phyloP scores from a whole-genome alignment of 106 monocot species.

The Ottelia alismoides region DNA sequence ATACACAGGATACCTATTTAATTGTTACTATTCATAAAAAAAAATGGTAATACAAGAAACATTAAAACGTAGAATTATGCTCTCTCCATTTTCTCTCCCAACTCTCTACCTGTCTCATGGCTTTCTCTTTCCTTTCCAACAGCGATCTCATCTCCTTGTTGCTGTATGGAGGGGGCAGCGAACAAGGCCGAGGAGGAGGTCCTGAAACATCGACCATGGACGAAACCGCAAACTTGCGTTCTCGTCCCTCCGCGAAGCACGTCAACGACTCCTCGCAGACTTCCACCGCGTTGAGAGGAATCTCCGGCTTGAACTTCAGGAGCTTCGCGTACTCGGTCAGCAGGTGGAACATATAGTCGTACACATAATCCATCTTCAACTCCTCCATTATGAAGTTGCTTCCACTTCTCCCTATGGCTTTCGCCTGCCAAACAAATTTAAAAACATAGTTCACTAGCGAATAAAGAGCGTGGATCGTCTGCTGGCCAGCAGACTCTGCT shows the following conservation, averaged over 20 bases:
- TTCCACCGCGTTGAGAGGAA: slow-evolving; percentile 30
- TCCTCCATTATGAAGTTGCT: slow-evolving; percentile 41
- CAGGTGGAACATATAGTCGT: slow-evolving; percentile 70
- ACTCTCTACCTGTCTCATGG: slow-evolving; percentile 8
- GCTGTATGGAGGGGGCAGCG: slow-evolving; percentile 19
- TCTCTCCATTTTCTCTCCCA: too few relatives aligned
- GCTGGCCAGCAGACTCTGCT: too few relatives aligned
- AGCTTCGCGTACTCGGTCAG: slow-evolving; percentile 47
- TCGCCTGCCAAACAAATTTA: too few relatives aligned
- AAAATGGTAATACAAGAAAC: too few relatives aligned
- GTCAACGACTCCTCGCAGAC: slow-evolving; percentile 34
- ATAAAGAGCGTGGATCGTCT: too few relatives aligned
- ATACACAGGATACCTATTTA: too few relatives aligned
- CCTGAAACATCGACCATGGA: slow-evolving; percentile 23
- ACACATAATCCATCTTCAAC: slow-evolving; percentile 45
- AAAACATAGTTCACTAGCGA: too few relatives aligned
- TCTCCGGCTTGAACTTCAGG: slow-evolving; percentile 31
- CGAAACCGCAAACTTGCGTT: slow-evolving; percentile 25
- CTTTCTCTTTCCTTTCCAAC: neutral
- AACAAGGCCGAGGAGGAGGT: slow-evolving; percentile 20
- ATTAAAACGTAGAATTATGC: too few relatives aligned
- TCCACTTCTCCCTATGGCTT: slow-evolving; percentile 14
- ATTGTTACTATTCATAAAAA: too few relatives aligned
- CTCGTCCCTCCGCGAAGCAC: slow-evolving; percentile 11
- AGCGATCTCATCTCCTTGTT: slow-evolving; percentile 1